Base-by-base conservation (phyloP, 2,329 filamentous ascomycete species). In the Fusarium illudens region DNA sequence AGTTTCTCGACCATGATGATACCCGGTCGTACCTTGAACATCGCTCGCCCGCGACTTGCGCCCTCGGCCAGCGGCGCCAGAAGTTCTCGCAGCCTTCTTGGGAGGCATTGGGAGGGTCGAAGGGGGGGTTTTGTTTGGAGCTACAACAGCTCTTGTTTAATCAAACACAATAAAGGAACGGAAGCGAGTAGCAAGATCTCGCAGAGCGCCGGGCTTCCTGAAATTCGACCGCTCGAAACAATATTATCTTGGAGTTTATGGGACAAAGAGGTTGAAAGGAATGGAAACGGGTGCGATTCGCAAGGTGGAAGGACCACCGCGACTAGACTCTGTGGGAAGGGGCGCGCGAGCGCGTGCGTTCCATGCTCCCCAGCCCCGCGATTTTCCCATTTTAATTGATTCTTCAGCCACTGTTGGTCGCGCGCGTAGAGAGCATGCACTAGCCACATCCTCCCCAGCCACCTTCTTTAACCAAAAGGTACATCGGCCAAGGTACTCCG, bases 11-110 rank as follows among this genome's bases (percentile, higher is more conserved):
- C 15, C 5, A 27, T 6, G 1, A 27, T 4, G n/a, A 44, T n/a
- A 27, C 11, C 15, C 9, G 11, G 11, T 15, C 51, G n/a, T 75
- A 83, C 82, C 79, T 73, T 83, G 79, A 29, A 82, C 75, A 67
- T 79, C 75, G 71, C 82, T 77, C 59, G 81, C 79, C 30, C 79
- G 75, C 17, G 79, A 74, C 62, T 73, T 71, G 37, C 69, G 68
- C 17, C 65, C 59, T 36, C 51, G 60, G 20, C 65, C 54, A 9
- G 63, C 54, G 20, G 62, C 58, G 30, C 60, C 73, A 8, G 68
- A 60, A 34, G 63, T 34, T 60, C 48, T 70, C 5, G 63, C 25
- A 1, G 39, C 39, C 30, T 49, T 56, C 39, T 57, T 69, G 11
- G 71, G 71, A 46, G 71, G 66, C 74, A 75, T 75, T 56, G 60